A percentile compares a stretch with the other conserved stretches of the same genome.
phyloP scores from a whole-genome alignment of 2,329 filamentous ascomycete species.

The Sclerotinia glacialis region DNA sequence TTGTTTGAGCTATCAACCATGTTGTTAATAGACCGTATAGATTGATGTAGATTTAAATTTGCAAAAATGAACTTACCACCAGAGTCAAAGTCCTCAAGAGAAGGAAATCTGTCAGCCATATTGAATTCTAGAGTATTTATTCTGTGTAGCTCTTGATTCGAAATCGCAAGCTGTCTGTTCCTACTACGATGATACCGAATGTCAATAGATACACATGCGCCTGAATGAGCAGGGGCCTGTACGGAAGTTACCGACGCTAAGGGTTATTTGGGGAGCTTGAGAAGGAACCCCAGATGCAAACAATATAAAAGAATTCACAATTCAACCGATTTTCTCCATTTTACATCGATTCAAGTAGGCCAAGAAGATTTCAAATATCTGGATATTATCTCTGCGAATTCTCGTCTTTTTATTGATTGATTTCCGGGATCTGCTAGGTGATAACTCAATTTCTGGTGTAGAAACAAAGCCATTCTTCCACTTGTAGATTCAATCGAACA shows the following conservation, averaged over 20 bases:
- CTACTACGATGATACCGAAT: constrained; percentile 1
- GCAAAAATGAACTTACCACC: constrained; percentile 42
- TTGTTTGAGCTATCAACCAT: constrained; percentile 60
- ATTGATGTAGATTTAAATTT: constrained; percentile 16
- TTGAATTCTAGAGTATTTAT: constrained; percentile 29
- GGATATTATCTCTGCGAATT: not conserved
- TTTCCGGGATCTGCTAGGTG: not conserved
- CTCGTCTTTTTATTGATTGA: not conserved
- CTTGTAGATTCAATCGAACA: constrained; percentile 6
- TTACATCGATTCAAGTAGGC: not conserved
- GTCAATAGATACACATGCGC: constrained; percentile 15
- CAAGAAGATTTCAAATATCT: not conserved
- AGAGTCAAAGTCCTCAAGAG: constrained; percentile 57
- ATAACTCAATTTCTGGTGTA: constrained; percentile 2
- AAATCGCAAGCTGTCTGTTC: constrained; percentile 23
- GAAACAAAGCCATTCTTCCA: constrained; percentile 13
- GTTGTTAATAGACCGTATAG: constrained; percentile 25
- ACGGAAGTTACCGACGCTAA: constrained; percentile 23
- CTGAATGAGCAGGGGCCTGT: not conserved
- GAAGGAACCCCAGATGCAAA: constrained; percentile 13
- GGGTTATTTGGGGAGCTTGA: constrained; percentile 18
- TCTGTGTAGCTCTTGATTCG: constrained; percentile 18
- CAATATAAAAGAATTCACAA: constrained; percentile 9
- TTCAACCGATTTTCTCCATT: constrained; percentile 3
- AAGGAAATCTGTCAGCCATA: constrained; percentile 60